Base-by-base conservation (phyloP, 768 basidiomycete genomes). In the Pleurotus pulmonarius region DNA sequence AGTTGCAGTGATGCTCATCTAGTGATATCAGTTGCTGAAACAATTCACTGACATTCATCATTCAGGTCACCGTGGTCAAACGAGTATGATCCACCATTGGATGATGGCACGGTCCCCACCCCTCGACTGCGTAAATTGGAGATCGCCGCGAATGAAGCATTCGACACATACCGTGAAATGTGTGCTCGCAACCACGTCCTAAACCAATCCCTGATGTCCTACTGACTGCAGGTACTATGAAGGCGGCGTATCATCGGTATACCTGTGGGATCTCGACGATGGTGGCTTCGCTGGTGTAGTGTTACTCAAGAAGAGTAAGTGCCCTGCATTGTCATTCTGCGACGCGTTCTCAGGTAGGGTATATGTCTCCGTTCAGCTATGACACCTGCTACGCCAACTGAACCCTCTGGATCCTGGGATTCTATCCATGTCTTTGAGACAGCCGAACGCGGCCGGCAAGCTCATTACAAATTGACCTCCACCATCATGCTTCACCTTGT, bases 391-490 rank as follows among this genome's bases (percentile, higher is more conserved):
- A 71, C 77, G 5, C 65, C 74, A 9, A 75, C 77, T 55, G 88
- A 87, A 59, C 85, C 90, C 5, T 83, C 88, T 0, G 93, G 94
- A 20, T 88, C 92, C 54, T 99, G 97, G 97, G 95, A 99, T 67
- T 96, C 94, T 1, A 93, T 99, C 59, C 97, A 99, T 67, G 96
- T 98, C 52, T 98, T 99, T 62, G 97, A 99, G 71, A 83, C 90
- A 2, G 80, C 83, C n/a, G 94, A 97, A 67, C 85, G 94, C 45
- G 94, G 91, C 4, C 82, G 96, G 48, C 86, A 90, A 63, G 94
- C 96, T 3, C 93, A 93, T 64, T 99, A 98, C 75, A 98, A 98
- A 73, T 79, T 99, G 52, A 98, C 97, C 1, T 95, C 93, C 43
- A 98, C 97, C 2, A 83, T 98, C 55, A 96, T 98, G 92, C 86